Base-by-base conservation (phyloP, 305 asterid species). In the Monarda citriodora region DNA sequence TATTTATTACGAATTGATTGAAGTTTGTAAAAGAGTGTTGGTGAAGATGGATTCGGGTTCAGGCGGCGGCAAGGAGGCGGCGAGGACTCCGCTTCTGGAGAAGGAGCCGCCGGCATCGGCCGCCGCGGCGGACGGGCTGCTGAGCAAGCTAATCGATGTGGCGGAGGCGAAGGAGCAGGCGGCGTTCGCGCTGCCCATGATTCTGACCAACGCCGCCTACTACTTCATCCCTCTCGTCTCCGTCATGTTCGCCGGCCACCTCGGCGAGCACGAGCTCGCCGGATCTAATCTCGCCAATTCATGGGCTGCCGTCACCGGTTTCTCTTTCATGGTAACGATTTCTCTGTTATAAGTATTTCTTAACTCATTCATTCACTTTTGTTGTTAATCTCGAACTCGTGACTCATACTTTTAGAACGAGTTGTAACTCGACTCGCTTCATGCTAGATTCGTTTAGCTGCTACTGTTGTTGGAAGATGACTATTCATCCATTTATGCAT, bases 211-310 rank as follows among this genome's bases (percentile, higher is more conserved):
- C 57, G 72, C 82, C 20, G 68, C 82, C 14, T 82, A 78, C 48
- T 80, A 85, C 40, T 72, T 80, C 57, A 85, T 91, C 40, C 91
- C 87, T 23, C 74, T 88, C 3, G 79, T 82, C 23, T 85, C 97
- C 0, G 95, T 90, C 14, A 87, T 90, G 97, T 91, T 85, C 66
- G 92, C 86, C 66, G 97, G 97, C 55, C 97, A 90, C 67, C 79
- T 85, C 61, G 97, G 96, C 1, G 72, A 85, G 3, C 87, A 80
- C 58, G 74, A 82, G 17, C 89, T 88, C 1, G 94, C 98, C 5
- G 88, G 76, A 3, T 61, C 97, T 0, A 90, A 78, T 52, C 92
- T 87, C 15, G 97, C 90, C n/a, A 81, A 85, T 66, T 87, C 95
- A 0, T 87, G 97, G 97, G 85, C 96, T n/a, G 58, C 72, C 11